phyloP scores from a whole-genome alignment of 2,329 filamentous ascomycete species.

The Fusarium tuaranense region DNA sequence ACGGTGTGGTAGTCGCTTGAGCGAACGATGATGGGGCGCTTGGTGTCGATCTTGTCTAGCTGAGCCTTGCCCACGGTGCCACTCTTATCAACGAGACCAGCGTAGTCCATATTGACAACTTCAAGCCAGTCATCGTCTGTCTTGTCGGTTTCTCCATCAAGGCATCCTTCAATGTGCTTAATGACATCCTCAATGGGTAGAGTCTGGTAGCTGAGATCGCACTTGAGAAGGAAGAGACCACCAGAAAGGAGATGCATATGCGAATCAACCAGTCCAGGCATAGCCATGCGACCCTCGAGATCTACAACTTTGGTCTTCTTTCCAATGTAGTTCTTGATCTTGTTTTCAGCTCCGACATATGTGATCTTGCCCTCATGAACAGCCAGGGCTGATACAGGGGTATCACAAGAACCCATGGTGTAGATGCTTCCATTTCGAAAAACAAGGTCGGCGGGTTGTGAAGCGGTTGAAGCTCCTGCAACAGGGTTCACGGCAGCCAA shows the following conservation, averaged over 20 bases:
- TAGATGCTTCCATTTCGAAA: conserved; percentile 45
- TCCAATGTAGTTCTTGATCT: conserved; percentile 37
- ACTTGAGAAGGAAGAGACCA: conserved; percentile 41
- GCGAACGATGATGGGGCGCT: conserved; percentile 38
- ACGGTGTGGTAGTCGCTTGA: conserved; percentile 43
- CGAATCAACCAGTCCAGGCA: conserved; percentile 45
- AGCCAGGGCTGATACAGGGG: conserved; percentile 33
- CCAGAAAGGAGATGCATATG: conserved; percentile 44
- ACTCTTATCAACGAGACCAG: conserved; percentile 35
- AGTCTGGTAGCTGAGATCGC: conserved; percentile 44
- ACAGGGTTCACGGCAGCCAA: conserved; percentile 14
- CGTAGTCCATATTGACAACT: conserved; percentile 42
- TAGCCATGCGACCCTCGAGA: conserved; percentile 45
- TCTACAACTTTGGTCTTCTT: conserved; percentile 40
- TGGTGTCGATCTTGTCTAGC: conserved; percentile 38
- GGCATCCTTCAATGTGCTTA: conserved; percentile 40
- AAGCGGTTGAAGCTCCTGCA: background rate
- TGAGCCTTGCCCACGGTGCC: conserved; percentile 35
- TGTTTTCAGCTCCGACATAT: conserved; percentile 35
- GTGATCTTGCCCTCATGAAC: conserved; percentile 37
- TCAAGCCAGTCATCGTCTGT: conserved; percentile 42
- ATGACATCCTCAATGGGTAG: conserved; percentile 28
- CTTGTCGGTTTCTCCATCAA: conserved; percentile 39
- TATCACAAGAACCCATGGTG: conserved; percentile 32
- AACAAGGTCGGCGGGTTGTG: conserved; percentile 37